Evolutionary conservation across 768 basidiomycete species (phyloP), one percentile per base, ranked within the genome.

Genomic region (Pleurotus giganteus): DNA sequence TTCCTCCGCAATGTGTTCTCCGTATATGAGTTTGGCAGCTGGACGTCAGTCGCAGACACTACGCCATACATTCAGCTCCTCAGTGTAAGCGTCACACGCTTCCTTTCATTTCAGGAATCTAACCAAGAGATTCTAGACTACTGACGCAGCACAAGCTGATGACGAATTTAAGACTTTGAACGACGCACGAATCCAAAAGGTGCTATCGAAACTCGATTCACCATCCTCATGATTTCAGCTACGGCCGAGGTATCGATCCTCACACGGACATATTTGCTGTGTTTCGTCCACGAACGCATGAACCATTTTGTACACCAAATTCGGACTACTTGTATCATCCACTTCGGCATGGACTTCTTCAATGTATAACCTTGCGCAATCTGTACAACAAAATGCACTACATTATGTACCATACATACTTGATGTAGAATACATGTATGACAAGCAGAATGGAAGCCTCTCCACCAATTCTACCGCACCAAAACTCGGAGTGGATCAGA

Each of bases 401-500:
- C 6, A 19, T 17, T 45, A 45, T 45, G 43, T 45, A 45, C 23
- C 43, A 27, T 24, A 26, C 6, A 19, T 13, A 32, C 13, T 6
- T 32, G 6, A 45, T 13, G 24, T 19, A 19, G 15, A 17, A 23
- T 23, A 15, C 23, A 45, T 23, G 15, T 15, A 45, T 21, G 43
- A 23, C 31, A 32, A 45, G 21, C 43, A 26, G 21, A 45, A 32
- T 32, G 31, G 31, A 32, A 32, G 31, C 15, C 17, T 13, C 15
- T 89, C 86, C 89, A 89, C 73, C 86, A 28, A 5, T 89, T 29
- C 52, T 58, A 58, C 26, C 47, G 37, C 34, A 62, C 58, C 39
- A 79, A 60, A 44, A 80, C 68, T 61, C 80, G 74, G 66, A 90
- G 89, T 8, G 89, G 86, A 74, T 90, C 89, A 2, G 88, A 88